Percentiles rank a stretch among this genome's conserved stretches.
These are phyloP conservation scores for Pyrus betulifolia DNA, from an alignment of 306 rosid genomes.

Conservation along the genomic window DNA sequence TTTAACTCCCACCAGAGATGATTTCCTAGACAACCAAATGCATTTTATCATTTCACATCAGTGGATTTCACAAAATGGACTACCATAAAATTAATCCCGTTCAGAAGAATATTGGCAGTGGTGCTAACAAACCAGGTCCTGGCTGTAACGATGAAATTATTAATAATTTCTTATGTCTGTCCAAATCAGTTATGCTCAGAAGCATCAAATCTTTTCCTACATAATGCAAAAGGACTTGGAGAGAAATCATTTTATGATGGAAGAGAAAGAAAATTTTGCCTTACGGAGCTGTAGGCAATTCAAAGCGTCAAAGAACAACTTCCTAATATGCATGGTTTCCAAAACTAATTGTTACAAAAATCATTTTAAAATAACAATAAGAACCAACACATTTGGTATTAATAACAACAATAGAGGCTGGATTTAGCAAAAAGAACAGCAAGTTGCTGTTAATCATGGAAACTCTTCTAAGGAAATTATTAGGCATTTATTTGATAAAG, in stretches of 20 bases:
- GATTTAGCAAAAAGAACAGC: background rate
- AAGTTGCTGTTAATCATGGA: background rate
- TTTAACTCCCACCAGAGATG: background rate
- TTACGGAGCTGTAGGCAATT: background rate
- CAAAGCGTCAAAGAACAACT: background rate
- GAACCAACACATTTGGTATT: background rate
- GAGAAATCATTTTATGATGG: background rate
- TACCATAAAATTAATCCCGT: background rate
- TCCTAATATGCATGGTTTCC: slow-evolving; percentile 4
- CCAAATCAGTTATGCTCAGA: background rate
- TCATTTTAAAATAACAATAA: background rate
- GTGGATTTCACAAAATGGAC: background rate
- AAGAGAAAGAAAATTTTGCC: background rate
- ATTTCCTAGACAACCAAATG: background rate
- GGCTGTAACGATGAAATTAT: background rate
- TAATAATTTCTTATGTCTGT: background rate
- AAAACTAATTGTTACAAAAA: background rate
- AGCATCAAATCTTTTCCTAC: background rate
- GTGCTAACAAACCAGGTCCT: background rate
- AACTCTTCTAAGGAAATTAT: background rate
- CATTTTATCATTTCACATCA: background rate
- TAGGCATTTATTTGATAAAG: background rate
- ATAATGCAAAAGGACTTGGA: background rate
- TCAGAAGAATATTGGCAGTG: background rate
- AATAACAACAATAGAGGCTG: background rate